Base-by-base conservation (phyloP, 1,284 basidiomycete species). In the Ceratobasidium sp. region DNA sequence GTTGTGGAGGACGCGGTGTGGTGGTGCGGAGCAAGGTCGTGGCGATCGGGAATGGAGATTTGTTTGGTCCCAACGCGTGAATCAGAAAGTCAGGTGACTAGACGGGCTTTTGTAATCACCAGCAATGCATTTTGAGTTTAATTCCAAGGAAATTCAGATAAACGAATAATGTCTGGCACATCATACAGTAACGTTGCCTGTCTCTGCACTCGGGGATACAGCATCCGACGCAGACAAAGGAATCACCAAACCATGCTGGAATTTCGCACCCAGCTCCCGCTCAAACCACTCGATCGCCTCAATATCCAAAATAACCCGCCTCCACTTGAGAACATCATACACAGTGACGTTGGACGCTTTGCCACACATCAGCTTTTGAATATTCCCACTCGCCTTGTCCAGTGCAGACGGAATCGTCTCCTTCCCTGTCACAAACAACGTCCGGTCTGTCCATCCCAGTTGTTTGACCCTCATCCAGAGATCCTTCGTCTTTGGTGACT, bases 271-370 rank as follows among this genome's bases (percentile, higher is more conserved):
- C 43, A 93, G 82, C 47, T 84, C 86, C 76, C 83, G 82, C 81
- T 93, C 91, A 59, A 93, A 86, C 78, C 85, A 87, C 32, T 91
- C 86, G 9, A 92, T 87, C 1, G 92, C 92, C 74, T 88, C 85
- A 72, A 90, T 77, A 79, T 93, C 92, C 75, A 94, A 77, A 58
- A 93, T 83, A 23, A 93, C 79, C 69, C 89, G 85, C 66, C 87
- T 87, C 89, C 92, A 94, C 80, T 88, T 90, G 78, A 96, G 82
- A 44, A 92, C 79, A 78, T 94, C 90, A 80, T 93, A 95, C 3
- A 95, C 89, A 57, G 87, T 87, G 61, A 94, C 83, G 71, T 94
- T 88, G 63, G 89, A 84, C 16, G 87, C 88, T 0, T 86, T 86
- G 63, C 85, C 84, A 54, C 91, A 82, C 69, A 89, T 87, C 30